Base-by-base conservation (phyloP, 768 basidiomycete species). In the Mycena maculata region DNA sequence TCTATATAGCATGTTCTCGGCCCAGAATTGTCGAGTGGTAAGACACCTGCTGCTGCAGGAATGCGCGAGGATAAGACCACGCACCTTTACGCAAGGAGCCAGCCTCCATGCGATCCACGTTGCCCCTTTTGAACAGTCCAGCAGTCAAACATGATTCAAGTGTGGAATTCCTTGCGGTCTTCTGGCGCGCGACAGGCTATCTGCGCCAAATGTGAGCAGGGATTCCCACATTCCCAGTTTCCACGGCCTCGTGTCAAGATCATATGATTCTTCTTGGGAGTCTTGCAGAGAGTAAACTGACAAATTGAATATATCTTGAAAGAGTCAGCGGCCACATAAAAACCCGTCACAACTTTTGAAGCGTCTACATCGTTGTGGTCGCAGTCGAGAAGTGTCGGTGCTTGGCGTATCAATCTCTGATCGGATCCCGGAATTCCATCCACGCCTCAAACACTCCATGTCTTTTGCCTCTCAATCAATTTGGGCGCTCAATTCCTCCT, bases 1-100 rank as follows among this genome's bases (percentile, higher is more conserved):
- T 59, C 57, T 59, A 45, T 59, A 48, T 59, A 59, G 28, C 57
- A 25, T 22, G 28, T 48, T 59, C 42, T 59, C 31, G 57, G n/a
- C 42, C 44, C 28, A 22, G 31, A 33, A 53, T 36, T 53, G 50
- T 33, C 18, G 50, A 28, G 18, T 18, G 50, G 16, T 23, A 6
- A 53, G 50, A 53, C 50, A 30, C 50, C 50, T 33, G 50, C 18
- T 55, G 16, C 54, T 55, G 22, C 3, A 55, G 55, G 22, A 42
- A 42, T 18, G 39, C 18, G 39, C 41, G 55, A 56, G 55, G 33
- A 41, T 42, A 44, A 56, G 16, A 56, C 54, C 54, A 55, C 54
- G 54, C 54, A 41, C 23, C 25, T 52, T 52, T 16, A n/a, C 13
- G 30, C 31, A 52, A n/a, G 50, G 15, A 55, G 54, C 54, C 53